A percentile compares a stretch with the other conserved stretches of the same genome.
Conservation (phyloP, 1,284 basidiomycete species). For the Malassezia sympodialis region DNA sequence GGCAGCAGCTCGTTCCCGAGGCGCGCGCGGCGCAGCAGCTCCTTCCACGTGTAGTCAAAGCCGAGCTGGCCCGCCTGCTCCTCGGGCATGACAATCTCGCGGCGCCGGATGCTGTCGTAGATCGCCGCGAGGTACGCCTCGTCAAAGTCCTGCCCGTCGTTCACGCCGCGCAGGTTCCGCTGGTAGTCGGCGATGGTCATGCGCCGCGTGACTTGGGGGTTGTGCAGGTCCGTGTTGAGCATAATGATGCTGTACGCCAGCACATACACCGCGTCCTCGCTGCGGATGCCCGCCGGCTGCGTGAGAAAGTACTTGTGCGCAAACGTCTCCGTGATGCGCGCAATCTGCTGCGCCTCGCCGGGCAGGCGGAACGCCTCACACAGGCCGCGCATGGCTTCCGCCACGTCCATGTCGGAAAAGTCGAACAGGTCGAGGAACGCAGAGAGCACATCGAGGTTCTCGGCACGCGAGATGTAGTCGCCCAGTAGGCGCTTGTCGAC, state of each 20-base stretch:
- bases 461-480: constrained; percentile 82
- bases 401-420: constrained; percentile 79
- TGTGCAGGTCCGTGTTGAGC: constrained; percentile 96
- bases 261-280: constrained; percentile 86
- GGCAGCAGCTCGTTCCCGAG: constrained; percentile 70
- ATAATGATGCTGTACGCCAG: constrained; percentile 92
- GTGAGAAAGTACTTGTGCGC: constrained; percentile 80
- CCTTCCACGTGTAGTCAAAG: constrained; percentile 99
- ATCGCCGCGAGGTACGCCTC: constrained; percentile 74
- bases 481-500: constrained; percentile 90
- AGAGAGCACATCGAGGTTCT: constrained; percentile 72
- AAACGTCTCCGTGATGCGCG: constrained; percentile 87
- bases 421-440: constrained; percentile 83
- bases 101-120: constrained; percentile 85
- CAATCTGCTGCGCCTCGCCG: constrained; percentile 89
- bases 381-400: constrained; percentile 87
- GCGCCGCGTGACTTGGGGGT: constrained; percentile 93
- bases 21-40: constrained; percentile 70
- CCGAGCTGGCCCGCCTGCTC: constrained; percentile 93
- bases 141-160: constrained; percentile 74
- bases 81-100: constrained; percentile 94
- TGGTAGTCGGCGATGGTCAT: constrained; percentile 94
- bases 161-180: constrained; percentile 84
- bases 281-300: constrained; percentile 77
- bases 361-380: constrained; percentile 89